Evolutionary conservation across 2,329 filamentous ascomycete species (phyloP), one percentile per base, ranked within the genome.

Genomic region (Ophiostoma sp.): DNA sequence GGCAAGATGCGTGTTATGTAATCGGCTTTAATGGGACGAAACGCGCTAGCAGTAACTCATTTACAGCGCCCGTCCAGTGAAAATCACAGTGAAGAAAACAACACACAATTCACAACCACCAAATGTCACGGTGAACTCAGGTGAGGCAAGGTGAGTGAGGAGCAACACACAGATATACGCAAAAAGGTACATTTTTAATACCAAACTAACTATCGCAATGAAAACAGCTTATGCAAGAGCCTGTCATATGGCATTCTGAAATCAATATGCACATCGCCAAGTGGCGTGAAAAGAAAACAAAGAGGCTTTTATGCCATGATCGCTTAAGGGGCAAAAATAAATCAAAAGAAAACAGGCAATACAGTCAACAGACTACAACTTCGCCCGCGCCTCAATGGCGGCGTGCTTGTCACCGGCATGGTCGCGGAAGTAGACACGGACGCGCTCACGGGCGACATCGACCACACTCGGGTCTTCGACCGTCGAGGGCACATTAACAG

Each of bases 381-480:
- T 89, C 19, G 85, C 81, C 76, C 83, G 84, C n/a, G 78, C 79
- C 76, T 88, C 86, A 31, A 85, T 82, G 28, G 82, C 82, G 57
- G 78, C 79, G 75, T 87, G 85, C 57, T 78, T 72, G 61, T 55
- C 78, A 5, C 77, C 79, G 2, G 83, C 84, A 75, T 80, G 85
- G 70, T 84, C 80, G 78, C 84, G 82, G 80, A 97, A 97, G 82
- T 97, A 98, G 82, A 92, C 90, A 78, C 84, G 87, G 2, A 97
- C 87, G 81, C 90, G 92, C 52, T 78, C 84, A 81, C 90, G 89
- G 63, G 94, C 94, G 72, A 93, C 89, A 25, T 91, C 89, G 8
- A 98, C 89, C 9, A 92, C 93, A 36, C 87, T 86, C 0, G 84
- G 83, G 82, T 98, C 95, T 82, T 97, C 95, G 64, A 98, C 92